Evolutionary conservation across 106 monocot genomes (phyloP).

Genomic region (Dendrobium nobile): DNA sequence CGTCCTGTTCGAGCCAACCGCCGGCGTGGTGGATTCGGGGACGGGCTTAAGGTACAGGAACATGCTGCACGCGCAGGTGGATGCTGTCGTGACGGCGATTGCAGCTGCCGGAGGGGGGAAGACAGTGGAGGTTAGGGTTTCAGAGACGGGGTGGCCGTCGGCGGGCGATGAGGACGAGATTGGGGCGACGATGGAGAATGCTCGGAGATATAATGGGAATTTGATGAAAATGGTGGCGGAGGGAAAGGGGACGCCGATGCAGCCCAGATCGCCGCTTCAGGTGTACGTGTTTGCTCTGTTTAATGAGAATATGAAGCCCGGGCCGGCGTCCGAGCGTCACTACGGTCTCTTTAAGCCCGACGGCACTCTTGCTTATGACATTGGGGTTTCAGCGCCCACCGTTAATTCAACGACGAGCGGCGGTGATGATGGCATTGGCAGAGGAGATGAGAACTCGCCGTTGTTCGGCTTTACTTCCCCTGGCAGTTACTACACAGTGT

Average conservation of each 20-base stretch:
- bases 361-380: background rate
- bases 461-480: background rate
- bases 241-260: slow-evolving; percentile 11
- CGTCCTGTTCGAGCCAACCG: slow-evolving; percentile 10
- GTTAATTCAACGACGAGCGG: background rate
- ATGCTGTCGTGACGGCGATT: slow-evolving; percentile 18
- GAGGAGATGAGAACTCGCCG: background rate
- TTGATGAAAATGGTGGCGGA: slow-evolving; percentile 12
- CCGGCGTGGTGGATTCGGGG: slow-evolving; percentile 7
- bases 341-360: slow-evolving; percentile 11
- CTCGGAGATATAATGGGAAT: slow-evolving; percentile 9
- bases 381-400: background rate
- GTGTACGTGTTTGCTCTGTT: slow-evolving; percentile 13
- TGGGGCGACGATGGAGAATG: slow-evolving; percentile 6
- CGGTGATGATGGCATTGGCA: background rate
- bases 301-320: slow-evolving; percentile 14
- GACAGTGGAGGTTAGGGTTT: slow-evolving; percentile 14
- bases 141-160: slow-evolving; percentile 14
- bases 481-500: background rate
- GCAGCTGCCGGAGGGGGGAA: slow-evolving; percentile 12
- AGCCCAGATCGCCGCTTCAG: background rate
- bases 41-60: slow-evolving; percentile 16
- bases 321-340: slow-evolving; percentile 10
- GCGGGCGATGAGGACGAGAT: slow-evolving; percentile 3
- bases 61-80: slow-evolving; percentile 26